Evolutionary conservation across 441 rosid genomes (phyloP), one percentile per base, ranked within the genome.

Genomic region (Brassica balearica): DNA sequence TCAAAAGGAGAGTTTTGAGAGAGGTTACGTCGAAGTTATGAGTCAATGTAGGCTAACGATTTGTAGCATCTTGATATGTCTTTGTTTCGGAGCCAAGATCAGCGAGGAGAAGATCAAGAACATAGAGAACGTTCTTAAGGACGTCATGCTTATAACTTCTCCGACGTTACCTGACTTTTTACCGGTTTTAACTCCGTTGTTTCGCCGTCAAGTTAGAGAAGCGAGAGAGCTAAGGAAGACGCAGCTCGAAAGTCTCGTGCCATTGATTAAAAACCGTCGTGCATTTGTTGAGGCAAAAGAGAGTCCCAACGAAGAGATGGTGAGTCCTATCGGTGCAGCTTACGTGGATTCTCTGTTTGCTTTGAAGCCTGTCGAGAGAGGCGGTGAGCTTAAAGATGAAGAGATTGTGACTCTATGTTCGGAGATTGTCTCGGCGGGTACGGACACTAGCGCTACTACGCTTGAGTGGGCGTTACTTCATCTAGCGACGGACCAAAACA

Each of bases 81-180:
- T 94, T 29, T 94, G 98, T 79, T 89, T 94, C 12, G 98, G 98
- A 5, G 95, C 97, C n/a, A 91, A 87, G 82, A 91, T 92, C 48
- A 78, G 92, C 8, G 94, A 88, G 48, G 89, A 90, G 8, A 51
- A 81, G 36, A 84, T 94, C 14, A 88, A 85, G 81, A 41, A 79
- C 29, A 94, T 94, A 8, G 98, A 92, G 77, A 82, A 78, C 46
- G 82, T 91, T 7, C 77, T 91, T 0, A 94, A 94, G 67, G 96
- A 92, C 5, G 95, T 94, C 12, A 91, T 92, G 98, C 68, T 94
- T 5, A 86, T 92, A 69, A 91, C 98, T 0, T 75, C 90, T 0
- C 94, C 91, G 2, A 85, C 89, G 56, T 81, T 94, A 5, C 95
- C 97, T 0, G 98, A 94, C 76, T 92, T 92, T 82, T 79, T 94